Evolutionary conservation across 441 rosid species (phyloP).

Genomic region (Croton laevigatus): DNA sequence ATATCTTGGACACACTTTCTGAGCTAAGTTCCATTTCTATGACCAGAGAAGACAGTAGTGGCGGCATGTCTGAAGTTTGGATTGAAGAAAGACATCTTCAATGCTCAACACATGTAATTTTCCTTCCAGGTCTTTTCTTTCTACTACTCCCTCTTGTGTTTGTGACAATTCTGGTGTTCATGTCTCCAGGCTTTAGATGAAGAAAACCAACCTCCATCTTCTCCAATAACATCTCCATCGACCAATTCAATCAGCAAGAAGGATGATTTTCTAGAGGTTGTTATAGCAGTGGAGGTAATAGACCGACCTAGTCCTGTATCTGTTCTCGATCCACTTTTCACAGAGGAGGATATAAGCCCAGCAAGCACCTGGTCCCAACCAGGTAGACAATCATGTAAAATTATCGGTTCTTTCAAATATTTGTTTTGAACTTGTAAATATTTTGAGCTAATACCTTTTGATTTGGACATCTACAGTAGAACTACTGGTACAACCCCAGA

Average conservation of each 20-base stretch:
- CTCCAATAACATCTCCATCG: conserved; percentile 57
- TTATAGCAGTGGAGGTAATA: conserved; percentile 31
- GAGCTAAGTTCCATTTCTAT: conserved; percentile 30
- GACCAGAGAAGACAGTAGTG: conserved; percentile 28
- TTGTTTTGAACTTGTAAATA: conserved; percentile 2
- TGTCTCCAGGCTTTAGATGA: conserved; percentile 47
- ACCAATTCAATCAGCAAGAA: conserved; percentile 37
- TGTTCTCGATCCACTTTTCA: conserved; percentile 73
- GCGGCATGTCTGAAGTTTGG: conserved; percentile 30
- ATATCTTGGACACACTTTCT: conserved; percentile 9
- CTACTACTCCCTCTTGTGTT: conserved; percentile 7
- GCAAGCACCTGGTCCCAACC: conserved; percentile 46
- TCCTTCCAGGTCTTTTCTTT: conserved; percentile 2
- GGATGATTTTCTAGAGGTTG: conserved; percentile 42
- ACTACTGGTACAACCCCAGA: conserved; percentile 50
- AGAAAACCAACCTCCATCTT: conserved; percentile 31
- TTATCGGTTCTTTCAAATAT: background rate
- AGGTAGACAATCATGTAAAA: conserved; percentile 39
- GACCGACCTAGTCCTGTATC: conserved; percentile 87
- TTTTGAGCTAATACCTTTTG: conserved; percentile 30
- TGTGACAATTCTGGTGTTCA: background rate
- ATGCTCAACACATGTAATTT: conserved; percentile 41
- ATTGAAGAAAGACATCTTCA: conserved; percentile 28
- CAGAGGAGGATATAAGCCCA: conserved; percentile 77
- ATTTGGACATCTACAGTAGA: conserved; percentile 41